Conservation (phyloP, 2,329 filamentous ascomycete genomes). For the Stagonosporopsis cucurbitacearum region DNA sequence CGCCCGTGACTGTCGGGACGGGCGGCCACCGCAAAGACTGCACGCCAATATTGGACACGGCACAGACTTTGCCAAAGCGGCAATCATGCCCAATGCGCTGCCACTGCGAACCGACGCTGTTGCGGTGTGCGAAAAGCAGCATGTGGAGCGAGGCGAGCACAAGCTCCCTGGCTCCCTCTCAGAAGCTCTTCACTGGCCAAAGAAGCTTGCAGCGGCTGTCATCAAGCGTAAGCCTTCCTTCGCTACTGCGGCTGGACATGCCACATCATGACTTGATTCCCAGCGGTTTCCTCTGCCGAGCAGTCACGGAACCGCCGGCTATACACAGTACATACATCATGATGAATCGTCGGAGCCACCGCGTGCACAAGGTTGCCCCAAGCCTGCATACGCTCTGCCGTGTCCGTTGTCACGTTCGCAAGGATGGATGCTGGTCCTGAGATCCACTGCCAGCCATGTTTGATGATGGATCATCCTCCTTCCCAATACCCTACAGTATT, state of each 20-base stretch:
- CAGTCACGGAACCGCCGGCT: neutral
- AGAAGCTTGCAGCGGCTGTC: neutral
- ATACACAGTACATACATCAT: constrained; percentile 14
- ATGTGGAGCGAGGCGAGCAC: constrained; percentile 17
- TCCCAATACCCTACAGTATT: constrained; percentile 17
- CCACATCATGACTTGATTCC: neutral
- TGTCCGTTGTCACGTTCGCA: neutral
- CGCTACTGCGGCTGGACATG: neutral
- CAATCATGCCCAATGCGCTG: constrained; percentile 36
- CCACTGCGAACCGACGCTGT: constrained; percentile 28
- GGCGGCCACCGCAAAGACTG: constrained; percentile 34
- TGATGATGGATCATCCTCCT: neutral
- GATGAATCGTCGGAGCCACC: constrained; percentile 2
- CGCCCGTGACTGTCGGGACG: constrained; percentile 28
- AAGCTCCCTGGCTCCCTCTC: neutral
- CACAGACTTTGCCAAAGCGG: constrained; percentile 38
- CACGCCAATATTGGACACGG: constrained; percentile 46
- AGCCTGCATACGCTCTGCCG: constrained; percentile 5
- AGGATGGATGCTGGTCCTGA: neutral
- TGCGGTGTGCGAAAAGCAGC: constrained; percentile 30
- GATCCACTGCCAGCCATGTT: neutral
- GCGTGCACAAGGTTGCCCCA: neutral
- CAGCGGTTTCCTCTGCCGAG: neutral
- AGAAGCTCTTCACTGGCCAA: neutral
- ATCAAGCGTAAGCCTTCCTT: neutral